phyloP scores from a whole-genome alignment of 2,329 filamentous ascomycete genomes.

The Metarhizium robertsii region DNA sequence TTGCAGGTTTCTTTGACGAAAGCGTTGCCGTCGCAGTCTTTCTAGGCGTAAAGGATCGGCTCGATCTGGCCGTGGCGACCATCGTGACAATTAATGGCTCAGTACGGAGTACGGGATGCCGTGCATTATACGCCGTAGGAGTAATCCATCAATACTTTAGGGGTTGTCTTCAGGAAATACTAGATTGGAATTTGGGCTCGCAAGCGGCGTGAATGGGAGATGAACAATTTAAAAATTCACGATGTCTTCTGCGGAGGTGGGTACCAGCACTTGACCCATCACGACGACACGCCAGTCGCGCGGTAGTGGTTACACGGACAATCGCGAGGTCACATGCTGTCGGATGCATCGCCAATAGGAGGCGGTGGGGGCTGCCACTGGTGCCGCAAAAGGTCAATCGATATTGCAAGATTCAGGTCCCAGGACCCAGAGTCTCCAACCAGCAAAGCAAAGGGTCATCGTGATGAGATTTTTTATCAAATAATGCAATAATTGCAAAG shows the following conservation, averaged over 20 bases:
- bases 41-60: slow-evolving; percentile 21
- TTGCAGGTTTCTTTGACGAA: slow-evolving; percentile 25
- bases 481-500: too few relatives aligned
- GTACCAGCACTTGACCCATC: background rate
- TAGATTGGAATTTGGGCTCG: background rate
- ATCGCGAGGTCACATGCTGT: slow-evolving; percentile 24
- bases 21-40: slow-evolving; percentile 17
- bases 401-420: too few relatives aligned
- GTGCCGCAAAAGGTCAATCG: too few relatives aligned
- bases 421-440: too few relatives aligned
- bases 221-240: background rate
- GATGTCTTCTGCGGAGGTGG: background rate
- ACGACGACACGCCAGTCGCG: slow-evolving; percentile 6
- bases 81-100: slow-evolving; percentile 14
- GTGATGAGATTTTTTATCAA: too few relatives aligned
- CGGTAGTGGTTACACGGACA: slow-evolving; percentile 6
- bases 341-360: too few relatives aligned
- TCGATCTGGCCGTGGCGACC: slow-evolving; percentile 24
- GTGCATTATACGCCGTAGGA: background rate
- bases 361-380: too few relatives aligned
- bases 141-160: background rate
- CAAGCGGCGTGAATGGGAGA: background rate
- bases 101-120: background rate
- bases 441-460: too few relatives aligned
- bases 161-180: background rate